phyloP scores from a whole-genome alignment of 805 yeast genomes.

The Saturnispora dispora region DNA sequence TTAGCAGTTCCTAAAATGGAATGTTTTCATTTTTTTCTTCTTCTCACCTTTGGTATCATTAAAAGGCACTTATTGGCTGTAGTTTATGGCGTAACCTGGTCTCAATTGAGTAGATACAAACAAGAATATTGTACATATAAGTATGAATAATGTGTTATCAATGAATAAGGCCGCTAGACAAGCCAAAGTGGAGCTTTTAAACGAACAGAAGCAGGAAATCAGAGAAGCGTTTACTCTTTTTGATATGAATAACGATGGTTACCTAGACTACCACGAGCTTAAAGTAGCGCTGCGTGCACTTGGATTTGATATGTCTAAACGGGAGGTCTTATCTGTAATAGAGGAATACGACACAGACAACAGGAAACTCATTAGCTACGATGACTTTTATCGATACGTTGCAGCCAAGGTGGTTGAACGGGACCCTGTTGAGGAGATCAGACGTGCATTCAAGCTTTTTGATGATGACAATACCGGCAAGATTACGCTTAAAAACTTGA shows the following conservation, averaged over 20 bases:
- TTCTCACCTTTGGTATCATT: neutral
- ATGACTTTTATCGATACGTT: constrained; percentile 72
- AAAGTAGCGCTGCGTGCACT: constrained; percentile 91
- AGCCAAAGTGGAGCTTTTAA: constrained; percentile 57
- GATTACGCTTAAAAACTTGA: constrained; percentile 69
- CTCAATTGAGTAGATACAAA: neutral
- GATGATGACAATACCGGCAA: constrained; percentile 86
- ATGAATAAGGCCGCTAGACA: constrained; percentile 26
- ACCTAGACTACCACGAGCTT: constrained; percentile 83
- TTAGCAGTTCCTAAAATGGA: neutral
- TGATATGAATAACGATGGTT: constrained; percentile 88
- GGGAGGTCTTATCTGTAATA: constrained; percentile 66
- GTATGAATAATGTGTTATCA: constrained; percentile 10
- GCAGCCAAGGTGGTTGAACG: constrained; percentile 76
- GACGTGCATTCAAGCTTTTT: constrained; percentile 79
- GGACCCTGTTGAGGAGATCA: constrained; percentile 89
- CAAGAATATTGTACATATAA: neutral
- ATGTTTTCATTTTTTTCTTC: neutral
- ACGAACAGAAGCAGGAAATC: constrained; percentile 85
- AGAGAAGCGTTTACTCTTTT: constrained; percentile 85
- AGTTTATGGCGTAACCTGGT: neutral
- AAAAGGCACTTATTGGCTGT: neutral
- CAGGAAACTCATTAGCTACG: constrained; percentile 62
- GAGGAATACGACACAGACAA: constrained; percentile 77
- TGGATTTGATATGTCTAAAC: constrained; percentile 76